Evolutionary conservation across 73 alveolate species (phyloP).

Genomic region (Paramecium octaurelia): DNA sequence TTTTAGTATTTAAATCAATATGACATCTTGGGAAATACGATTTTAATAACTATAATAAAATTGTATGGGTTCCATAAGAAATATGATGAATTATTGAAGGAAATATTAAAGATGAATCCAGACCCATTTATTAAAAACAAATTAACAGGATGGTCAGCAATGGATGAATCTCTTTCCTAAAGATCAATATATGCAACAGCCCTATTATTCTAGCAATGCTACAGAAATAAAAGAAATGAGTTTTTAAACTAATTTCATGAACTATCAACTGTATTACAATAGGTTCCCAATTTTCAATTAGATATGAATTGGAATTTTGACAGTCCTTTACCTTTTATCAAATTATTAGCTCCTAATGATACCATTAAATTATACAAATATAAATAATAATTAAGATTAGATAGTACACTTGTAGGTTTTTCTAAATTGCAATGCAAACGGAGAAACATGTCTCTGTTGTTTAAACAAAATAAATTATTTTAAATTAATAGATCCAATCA

Average conservation of each 20-base stretch:
- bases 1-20: not conserved
- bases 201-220: conserved; percentile 1
- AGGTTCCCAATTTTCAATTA: not conserved
- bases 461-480: not conserved
- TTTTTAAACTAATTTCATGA: not conserved
- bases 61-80: not conserved
- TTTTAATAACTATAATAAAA: not conserved
- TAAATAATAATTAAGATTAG: conserved; percentile 15
- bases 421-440: conserved; percentile 32
- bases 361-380: conserved; percentile 35
- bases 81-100: conserved; percentile 14
- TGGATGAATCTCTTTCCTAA: conserved; percentile 44
- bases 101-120: conserved; percentile 29
- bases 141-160: conserved; percentile 39
- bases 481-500: conserved; percentile 30
- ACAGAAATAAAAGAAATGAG: not conserved
- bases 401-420: conserved; percentile 28
- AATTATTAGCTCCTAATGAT: conserved; percentile 39
- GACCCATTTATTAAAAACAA: conserved; percentile 33
- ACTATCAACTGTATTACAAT: not conserved
- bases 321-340: conserved; percentile 41
- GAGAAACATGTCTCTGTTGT: conserved; percentile 2
- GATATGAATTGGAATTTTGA: conserved; percentile 53
- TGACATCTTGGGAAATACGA: conserved; percentile 2
- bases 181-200: conserved; percentile 46